phyloP scores from a whole-genome alignment of 148 eudicot genomes.

The Arctostaphylos glauca region DNA sequence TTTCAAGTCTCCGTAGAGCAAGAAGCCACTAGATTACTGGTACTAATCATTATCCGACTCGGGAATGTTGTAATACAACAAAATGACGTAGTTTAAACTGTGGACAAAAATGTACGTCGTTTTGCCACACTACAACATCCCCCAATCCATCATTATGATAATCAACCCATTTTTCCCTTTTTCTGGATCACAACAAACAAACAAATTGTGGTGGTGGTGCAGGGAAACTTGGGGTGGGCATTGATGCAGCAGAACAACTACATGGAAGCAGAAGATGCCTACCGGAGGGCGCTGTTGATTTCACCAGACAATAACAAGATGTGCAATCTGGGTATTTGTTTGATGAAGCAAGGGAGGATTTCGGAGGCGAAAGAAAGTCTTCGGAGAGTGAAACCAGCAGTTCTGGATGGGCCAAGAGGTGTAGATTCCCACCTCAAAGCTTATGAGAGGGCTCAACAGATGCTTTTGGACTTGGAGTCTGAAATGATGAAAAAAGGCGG shows the following conservation, averaged over 20 bases:
- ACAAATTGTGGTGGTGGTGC: constrained; percentile 19
- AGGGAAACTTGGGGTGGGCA: constrained; percentile 99
- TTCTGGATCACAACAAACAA: not conserved
- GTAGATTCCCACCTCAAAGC: constrained; percentile 96
- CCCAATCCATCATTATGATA: too few species aligned
- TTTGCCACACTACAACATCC: too few species aligned
- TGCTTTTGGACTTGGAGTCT: constrained; percentile 82
- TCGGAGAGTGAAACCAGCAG: constrained; percentile 73
- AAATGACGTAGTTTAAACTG: too few species aligned
- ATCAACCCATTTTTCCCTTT: too few species aligned
- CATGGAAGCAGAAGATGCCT: constrained; percentile 91
- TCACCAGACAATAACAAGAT: constrained; percentile 95
- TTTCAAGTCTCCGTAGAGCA: constrained; percentile 97
- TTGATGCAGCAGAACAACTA: constrained; percentile 92
- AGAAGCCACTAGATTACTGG: constrained; percentile 93
- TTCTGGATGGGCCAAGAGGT: constrained; percentile 77
- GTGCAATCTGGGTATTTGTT: constrained; percentile 91
- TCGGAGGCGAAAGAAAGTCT: constrained; percentile 79
- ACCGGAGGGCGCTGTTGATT: constrained; percentile 73
- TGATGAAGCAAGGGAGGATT: constrained; percentile 94
- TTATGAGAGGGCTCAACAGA: constrained; percentile 93
- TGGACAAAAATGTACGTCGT: too few species aligned
- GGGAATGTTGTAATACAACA: too few species aligned
- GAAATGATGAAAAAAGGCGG: constrained; percentile 72
- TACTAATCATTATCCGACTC: constrained; percentile 14